These are phyloP conservation scores for Entonaema liquescens DNA, from an alignment of 495 filamentous ascomycete species.

Conservation along the genomic window DNA sequence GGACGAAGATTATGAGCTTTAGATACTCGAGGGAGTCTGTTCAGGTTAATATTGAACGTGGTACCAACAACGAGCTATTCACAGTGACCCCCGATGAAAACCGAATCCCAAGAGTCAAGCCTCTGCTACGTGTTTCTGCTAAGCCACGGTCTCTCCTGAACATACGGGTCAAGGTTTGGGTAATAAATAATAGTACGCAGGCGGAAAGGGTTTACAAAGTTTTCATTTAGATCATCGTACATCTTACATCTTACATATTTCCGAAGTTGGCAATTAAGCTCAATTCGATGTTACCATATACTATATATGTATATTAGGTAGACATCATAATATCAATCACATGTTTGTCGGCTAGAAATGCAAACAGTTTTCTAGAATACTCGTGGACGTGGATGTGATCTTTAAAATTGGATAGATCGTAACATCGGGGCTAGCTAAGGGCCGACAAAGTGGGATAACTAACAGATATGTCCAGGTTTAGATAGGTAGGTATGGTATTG, in stretches of 20 bases:
- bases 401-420: neutral
- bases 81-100: neutral
- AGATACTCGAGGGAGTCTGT: conserved; percentile 21
- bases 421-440: conserved; percentile 11
- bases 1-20: conserved; percentile 27
- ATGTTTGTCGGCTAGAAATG: neutral
- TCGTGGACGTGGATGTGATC: neutral
- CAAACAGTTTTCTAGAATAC: neutral
- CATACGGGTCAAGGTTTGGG: neutral
- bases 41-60: conserved; percentile 23
- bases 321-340: neutral
- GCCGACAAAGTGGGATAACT: conserved; percentile 17
- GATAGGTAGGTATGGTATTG: too few species aligned
- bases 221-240: neutral
- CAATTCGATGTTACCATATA: neutral
- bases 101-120: neutral
- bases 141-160: neutral
- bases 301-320: neutral
- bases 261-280: neutral
- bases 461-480: too few species aligned
- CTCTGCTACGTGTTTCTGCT: neutral
- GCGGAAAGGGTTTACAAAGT: neutral
- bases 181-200: neutral
- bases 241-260: neutral
- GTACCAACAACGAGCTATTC: neutral